These are phyloP conservation scores for Chaetoceros tenuissimus DNA, from an alignment of 108 stramenopile genomes.

Conservation along the genomic window DNA sequence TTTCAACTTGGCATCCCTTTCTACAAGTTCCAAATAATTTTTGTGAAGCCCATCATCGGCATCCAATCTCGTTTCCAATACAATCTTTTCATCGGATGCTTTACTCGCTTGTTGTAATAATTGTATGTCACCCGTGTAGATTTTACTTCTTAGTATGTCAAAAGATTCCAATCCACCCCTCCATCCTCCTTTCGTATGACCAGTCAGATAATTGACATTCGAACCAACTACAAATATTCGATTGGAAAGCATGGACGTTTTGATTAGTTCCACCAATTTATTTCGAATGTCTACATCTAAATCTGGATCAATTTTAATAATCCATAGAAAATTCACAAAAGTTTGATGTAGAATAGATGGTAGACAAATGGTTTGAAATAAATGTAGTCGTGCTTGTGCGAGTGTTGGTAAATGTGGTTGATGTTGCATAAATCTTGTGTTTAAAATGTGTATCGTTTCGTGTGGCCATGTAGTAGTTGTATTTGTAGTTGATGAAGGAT, in stretches of 20 bases:
- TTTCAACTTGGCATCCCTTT: conserved; percentile 35
- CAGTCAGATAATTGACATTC: conserved; percentile 48
- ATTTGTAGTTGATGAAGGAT: no score
- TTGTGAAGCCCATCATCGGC: conserved; percentile 75
- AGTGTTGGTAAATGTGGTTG: conserved; percentile 43
- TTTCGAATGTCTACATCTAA: conserved; percentile 29
- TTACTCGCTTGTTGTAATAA: conserved; percentile 37
- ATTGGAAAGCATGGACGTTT: conserved; percentile 21
- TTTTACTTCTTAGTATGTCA: conserved; percentile 27
- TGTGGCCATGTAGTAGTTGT: no score
- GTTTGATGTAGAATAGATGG: conserved; percentile 34
- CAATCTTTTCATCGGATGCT: conserved; percentile 30
- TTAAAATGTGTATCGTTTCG: conserved; percentile 63
- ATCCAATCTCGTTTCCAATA: conserved; percentile 75
- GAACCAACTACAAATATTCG: conserved; percentile 45
- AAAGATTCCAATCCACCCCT: conserved; percentile 39
- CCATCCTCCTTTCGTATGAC: conserved; percentile 40
- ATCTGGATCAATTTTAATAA: conserved; percentile 75
- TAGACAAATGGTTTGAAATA: conserved; percentile 57
- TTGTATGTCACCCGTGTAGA: conserved; percentile 26
- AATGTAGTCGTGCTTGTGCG: conserved; percentile 50
- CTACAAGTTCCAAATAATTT: conserved; percentile 42
- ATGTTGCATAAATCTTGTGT: conserved; percentile 81
- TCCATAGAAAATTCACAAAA: conserved; percentile 45
- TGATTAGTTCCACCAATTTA: conserved; percentile 36